A percentile compares a stretch with the other conserved stretches of the same genome.
Conservation (phyloP, 768 basidiomycete species). For the Tylopilus rubrobrunneus region DNA sequence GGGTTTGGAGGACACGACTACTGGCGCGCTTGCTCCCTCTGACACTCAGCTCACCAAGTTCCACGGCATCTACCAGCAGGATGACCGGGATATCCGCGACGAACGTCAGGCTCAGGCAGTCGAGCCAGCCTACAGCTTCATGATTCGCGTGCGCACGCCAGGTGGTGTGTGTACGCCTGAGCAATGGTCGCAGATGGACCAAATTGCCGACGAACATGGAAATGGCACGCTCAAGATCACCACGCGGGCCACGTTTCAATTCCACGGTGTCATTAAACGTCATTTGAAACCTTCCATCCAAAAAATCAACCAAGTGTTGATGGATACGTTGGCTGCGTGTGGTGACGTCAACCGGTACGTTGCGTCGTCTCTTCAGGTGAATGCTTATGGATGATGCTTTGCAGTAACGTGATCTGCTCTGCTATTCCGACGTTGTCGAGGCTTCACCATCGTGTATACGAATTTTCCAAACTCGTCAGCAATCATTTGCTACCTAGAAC, state of each 20-base stretch:
- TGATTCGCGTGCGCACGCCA: constrained; percentile 97
- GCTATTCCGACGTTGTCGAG: constrained; percentile 88
- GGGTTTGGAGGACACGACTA: constrained; percentile 79
- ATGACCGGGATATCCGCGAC: constrained; percentile 97
- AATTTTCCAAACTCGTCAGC: constrained; percentile 81
- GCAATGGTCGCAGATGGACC: constrained; percentile 96
- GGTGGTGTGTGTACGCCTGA: constrained; percentile 89
- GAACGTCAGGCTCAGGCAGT: constrained; percentile 89
- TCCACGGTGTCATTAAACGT: constrained; percentile 97
- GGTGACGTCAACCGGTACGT: constrained; percentile 92
- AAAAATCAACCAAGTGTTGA: constrained; percentile 83
- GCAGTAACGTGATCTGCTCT: constrained; percentile 85
- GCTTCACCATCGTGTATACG: constrained; percentile 77
- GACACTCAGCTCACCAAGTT: constrained; percentile 98
- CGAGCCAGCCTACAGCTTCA: constrained; percentile 95
- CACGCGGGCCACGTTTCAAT: constrained; percentile 97
- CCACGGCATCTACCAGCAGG: constrained; percentile 95
- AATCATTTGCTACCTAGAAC: constrained; percentile 86
- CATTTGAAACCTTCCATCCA: constrained; percentile 96
- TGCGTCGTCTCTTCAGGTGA: background rate
- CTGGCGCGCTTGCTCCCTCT: constrained; percentile 86
- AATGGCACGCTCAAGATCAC: constrained; percentile 95
- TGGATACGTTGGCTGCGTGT: constrained; percentile 97
- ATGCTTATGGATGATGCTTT: constrained; percentile 4
- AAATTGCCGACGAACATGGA: constrained; percentile 94